Evolutionary conservation across 257 asterid species (phyloP), one percentile per base, ranked within the genome.

Genomic region (Solanum pennellii): DNA sequence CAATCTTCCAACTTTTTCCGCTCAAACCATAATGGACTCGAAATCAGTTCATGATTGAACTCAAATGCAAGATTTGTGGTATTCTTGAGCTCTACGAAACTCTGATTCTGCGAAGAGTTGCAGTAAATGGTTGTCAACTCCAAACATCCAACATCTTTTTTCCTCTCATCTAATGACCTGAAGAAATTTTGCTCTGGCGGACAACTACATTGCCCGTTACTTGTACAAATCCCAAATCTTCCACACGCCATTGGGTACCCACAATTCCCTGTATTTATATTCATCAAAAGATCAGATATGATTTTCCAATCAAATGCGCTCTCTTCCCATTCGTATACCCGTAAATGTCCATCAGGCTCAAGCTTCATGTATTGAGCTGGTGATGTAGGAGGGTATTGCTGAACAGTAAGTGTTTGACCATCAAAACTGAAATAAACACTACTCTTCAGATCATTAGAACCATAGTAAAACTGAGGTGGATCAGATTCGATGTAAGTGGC

Each of bases 161-260:
- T 42, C 83, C 37, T 42, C 2, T 77, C n/a, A n/a, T 8, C 2
- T 12, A 42, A 2, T 41, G n/a, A 12, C 35, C 23, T 42, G n/a
- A 76, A 76, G 37, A 42, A 76, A 7, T 7, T 42, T 42, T 2
- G 23, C 2, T 69, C 39, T 2, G n/a, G 2, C 20, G 86, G 86
- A 62, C 87, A 84, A 29, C 7, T 62, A n/a, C 87, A 84, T 35
- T 84, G 5, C 6, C 56, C 39, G 5, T 60, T 29, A 69, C 6
- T 37, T 39, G 56, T 37, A 18, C 60, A 84, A 84, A 84, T 84
- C 5, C 77, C 15, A 12, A 62, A 84, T 62, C 87, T 62, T 60
- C 77, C 77, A 84, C 87, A 62, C 33, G 12, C 87, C 79, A 39
- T 35, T 37, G 87, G 87, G 41, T 62, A 84, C 14, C 16, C 59